Conservation (phyloP, 495 filamentous ascomycete genomes). For the Neurospora sp. region DNA sequence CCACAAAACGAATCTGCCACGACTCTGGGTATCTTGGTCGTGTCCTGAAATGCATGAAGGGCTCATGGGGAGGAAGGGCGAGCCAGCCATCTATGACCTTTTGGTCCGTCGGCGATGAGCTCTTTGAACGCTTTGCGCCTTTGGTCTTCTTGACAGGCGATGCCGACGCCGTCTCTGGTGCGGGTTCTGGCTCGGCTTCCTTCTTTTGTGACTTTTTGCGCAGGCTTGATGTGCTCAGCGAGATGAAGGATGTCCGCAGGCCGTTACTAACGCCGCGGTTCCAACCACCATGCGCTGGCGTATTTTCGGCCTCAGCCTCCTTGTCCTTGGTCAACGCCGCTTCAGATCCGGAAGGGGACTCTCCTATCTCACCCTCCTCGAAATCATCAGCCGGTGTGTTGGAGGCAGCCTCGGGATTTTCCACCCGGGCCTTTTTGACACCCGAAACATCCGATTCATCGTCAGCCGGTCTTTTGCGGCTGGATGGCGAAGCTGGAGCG, state of each 20-base stretch:
- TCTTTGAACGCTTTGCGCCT: neutral
- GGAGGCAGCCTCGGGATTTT: slow-evolving; percentile 3
- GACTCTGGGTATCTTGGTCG: neutral
- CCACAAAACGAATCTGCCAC: slow-evolving; percentile 9
- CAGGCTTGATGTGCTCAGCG: slow-evolving; percentile 1
- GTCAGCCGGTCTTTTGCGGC: neutral
- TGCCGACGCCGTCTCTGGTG: neutral
- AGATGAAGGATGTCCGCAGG: slow-evolving; percentile 20
- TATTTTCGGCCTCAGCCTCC: neutral
- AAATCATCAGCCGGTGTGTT: slow-evolving; percentile 5
- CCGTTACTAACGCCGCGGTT: slow-evolving; percentile 27
- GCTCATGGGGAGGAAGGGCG: slow-evolving; percentile 4
- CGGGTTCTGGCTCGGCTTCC: neutral
- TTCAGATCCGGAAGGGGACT: slow-evolving; percentile 12
- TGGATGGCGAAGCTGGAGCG: neutral
- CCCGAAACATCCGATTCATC: neutral
- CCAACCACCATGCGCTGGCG: slow-evolving; percentile 19
- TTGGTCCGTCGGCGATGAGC: neutral
- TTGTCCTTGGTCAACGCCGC: neutral
- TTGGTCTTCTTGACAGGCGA: neutral
- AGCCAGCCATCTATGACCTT: slow-evolving; percentile 1
- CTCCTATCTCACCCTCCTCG: slow-evolving; percentile 29
- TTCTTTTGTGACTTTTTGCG: slow-evolving; percentile 1
- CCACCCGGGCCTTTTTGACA: neutral
- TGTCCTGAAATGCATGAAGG: neutral